Evolutionary conservation across 805 yeast genomes (phyloP).

Genomic region (Metschnikowia picachoensis): DNA sequence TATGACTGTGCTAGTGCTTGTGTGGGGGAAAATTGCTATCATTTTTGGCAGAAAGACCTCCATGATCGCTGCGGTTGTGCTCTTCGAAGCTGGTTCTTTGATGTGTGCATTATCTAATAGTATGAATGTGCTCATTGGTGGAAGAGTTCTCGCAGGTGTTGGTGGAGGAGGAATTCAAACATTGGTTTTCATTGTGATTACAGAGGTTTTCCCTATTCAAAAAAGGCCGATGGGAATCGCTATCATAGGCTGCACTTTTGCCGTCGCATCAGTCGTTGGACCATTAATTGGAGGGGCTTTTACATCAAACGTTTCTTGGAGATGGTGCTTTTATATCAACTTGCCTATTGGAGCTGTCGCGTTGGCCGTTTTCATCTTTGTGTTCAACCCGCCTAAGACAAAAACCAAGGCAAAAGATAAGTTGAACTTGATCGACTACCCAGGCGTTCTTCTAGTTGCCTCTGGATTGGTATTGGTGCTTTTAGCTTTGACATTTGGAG

Average conservation of each 20-base stretch:
- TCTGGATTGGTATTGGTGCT: constrained; percentile 22
- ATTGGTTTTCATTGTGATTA: constrained; percentile 25
- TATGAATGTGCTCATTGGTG: constrained; percentile 41
- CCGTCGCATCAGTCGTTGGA: constrained; percentile 24
- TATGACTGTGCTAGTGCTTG: constrained; percentile 31
- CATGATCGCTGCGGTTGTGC: constrained; percentile 22
- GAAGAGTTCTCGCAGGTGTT: constrained; percentile 35
- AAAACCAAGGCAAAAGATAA: constrained; percentile 11
- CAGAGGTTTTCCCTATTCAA: constrained; percentile 31
- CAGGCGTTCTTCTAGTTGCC: constrained; percentile 19
- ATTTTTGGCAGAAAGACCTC: constrained; percentile 35
- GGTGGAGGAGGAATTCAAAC: constrained; percentile 37
- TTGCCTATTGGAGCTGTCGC: constrained; percentile 25
- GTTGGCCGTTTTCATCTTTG: constrained; percentile 14
- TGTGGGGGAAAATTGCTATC: constrained; percentile 36
- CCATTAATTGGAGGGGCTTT: constrained; percentile 27
- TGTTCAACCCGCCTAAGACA: constrained; percentile 22
- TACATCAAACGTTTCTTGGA: constrained; percentile 24
- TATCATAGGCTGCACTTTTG: constrained; percentile 18
- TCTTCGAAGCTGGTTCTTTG: constrained; percentile 34
- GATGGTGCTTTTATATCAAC: constrained; percentile 28
- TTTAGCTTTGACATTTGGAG: constrained; percentile 24
- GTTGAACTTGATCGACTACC: constrained; percentile 19
- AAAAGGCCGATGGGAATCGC: constrained; percentile 24
- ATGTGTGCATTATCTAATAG: constrained; percentile 34